A percentile compares a stretch with the other conserved stretches of the same genome.
phyloP scores from a whole-genome alignment of 257 asterid species.

The Nicotiana sylvestris region DNA sequence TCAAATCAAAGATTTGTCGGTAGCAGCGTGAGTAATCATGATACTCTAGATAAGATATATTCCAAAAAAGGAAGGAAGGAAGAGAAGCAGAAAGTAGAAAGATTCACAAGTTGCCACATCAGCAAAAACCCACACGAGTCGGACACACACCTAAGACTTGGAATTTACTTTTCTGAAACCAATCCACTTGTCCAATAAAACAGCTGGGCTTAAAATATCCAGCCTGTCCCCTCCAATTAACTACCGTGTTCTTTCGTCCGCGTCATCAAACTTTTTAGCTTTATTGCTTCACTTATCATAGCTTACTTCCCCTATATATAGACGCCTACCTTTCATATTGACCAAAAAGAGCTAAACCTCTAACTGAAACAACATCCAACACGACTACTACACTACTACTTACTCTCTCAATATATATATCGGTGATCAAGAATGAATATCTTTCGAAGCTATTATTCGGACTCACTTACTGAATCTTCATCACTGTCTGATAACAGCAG shows the following conservation, averaged over 20 bases:
- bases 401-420: background rate
- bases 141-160: too few species aligned
- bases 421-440: slow-evolving; percentile 12
- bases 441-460: background rate
- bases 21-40: background rate
- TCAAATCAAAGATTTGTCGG: background rate
- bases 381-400: background rate
- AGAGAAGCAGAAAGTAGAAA: too few species aligned
- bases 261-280: too few species aligned
- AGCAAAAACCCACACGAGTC: background rate
- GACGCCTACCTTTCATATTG: background rate
- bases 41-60: too few species aligned
- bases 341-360: background rate
- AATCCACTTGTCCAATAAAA: too few species aligned
- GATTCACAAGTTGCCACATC: background rate
- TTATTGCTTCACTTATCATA: background rate
- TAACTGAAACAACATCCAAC: too few species aligned
- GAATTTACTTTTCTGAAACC: too few species aligned
- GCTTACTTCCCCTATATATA: too few species aligned
- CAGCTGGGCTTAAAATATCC: background rate
- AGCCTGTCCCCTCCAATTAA: background rate
- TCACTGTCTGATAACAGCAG: slow-evolving; percentile 17
- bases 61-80: too few species aligned
- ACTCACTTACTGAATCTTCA: slow-evolving; percentile 20
- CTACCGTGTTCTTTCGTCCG: background rate